Conservation (phyloP, 257 asterid species). For the Nicotiana sylvestris region DNA sequence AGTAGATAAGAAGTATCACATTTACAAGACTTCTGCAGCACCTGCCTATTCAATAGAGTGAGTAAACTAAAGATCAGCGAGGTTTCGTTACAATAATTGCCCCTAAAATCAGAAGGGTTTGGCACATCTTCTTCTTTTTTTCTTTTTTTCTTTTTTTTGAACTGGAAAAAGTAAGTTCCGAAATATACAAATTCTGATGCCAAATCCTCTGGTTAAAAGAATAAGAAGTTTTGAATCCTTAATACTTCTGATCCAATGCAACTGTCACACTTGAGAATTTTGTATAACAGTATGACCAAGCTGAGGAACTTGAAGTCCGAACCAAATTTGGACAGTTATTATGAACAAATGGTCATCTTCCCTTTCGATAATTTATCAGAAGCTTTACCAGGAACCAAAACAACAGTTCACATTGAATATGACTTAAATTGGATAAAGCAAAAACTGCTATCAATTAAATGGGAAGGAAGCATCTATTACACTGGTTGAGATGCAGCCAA, state of each 20-base stretch:
- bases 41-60: background rate
- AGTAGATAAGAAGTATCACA: background rate
- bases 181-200: background rate
- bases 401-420: slow-evolving; percentile 6
- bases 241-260: background rate
- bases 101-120: background rate
- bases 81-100: background rate
- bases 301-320: background rate
- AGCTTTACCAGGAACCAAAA: background rate
- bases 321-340: background rate
- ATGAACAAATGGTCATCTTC: background rate
- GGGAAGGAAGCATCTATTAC: slow-evolving; percentile 97
- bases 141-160: too few species aligned
- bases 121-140: background rate
- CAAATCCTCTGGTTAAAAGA: slow-evolving; percentile 1
- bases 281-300: slow-evolving; percentile 7
- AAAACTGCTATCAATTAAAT: slow-evolving; percentile 11
- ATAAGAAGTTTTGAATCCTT: background rate
- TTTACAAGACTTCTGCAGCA: background rate
- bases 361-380: background rate
- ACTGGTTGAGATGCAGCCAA: slow-evolving; percentile 99
- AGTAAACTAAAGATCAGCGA: background rate
- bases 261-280: background rate
- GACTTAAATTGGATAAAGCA: slow-evolving; percentile 9
- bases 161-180: background rate